Evolutionary conservation across 1,284 basidiomycete genomes (phyloP).

Genomic region (Melampsora americana): DNA sequence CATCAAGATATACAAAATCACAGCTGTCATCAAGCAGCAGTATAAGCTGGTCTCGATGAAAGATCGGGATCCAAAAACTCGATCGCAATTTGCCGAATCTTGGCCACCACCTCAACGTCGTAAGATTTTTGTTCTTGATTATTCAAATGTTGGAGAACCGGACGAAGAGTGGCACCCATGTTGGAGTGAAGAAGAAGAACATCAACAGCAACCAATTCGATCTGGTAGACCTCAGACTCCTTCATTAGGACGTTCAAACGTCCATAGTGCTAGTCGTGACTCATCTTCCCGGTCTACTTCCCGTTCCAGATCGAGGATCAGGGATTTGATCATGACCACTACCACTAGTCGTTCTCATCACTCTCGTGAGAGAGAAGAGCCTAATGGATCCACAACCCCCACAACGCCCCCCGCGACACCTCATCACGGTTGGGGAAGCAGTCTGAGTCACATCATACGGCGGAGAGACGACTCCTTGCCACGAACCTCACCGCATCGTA

Average conservation of each 20-base stretch:
- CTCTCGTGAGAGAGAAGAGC: too few relatives aligned
- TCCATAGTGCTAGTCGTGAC: background rate
- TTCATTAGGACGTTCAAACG: background rate
- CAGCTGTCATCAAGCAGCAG: conserved; percentile 27
- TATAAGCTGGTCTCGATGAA: conserved; percentile 29
- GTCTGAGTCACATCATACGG: too few relatives aligned
- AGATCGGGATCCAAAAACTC: conserved; percentile 16
- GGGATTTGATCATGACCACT: too few relatives aligned
- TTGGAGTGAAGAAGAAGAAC: background rate
- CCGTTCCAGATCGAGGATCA: background rate
- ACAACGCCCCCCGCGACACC: too few relatives aligned
- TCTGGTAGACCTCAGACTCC: background rate
- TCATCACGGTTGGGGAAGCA: too few relatives aligned
- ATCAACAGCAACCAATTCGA: background rate
- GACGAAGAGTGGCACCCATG: background rate
- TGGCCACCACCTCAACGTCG: conserved; percentile 29
- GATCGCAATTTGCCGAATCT: conserved; percentile 22
- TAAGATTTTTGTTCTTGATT: conserved; percentile 23
- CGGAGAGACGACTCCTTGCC: too few relatives aligned
- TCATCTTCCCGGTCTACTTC: background rate
- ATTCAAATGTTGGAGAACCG: conserved; percentile 18
- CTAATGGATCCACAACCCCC: too few relatives aligned
- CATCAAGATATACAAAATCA: conserved; percentile 35
- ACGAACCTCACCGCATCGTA: too few relatives aligned
- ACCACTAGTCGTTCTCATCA: too few relatives aligned